Conservation (phyloP, 2,329 filamentous ascomycete genomes). For the Verticillium zaregamsianum region DNA sequence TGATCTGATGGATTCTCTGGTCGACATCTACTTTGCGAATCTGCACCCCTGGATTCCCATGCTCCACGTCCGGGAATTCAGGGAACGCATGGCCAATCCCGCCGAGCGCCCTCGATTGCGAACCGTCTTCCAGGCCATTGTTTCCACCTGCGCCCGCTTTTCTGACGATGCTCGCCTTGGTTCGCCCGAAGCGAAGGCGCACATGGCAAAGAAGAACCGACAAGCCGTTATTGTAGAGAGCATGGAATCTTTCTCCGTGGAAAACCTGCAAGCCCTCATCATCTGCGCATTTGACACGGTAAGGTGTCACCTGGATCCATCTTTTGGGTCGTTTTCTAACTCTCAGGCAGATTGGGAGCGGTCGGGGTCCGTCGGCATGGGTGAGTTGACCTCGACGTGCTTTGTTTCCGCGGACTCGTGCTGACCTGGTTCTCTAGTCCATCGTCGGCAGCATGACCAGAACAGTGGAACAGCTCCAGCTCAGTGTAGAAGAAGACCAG, state of each 20-base stretch:
- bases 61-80: conserved; percentile 24
- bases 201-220: conserved; percentile 2
- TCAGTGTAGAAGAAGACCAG: conserved; percentile 29
- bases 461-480: conserved; percentile 32
- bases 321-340: neutral
- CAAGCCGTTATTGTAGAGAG: conserved; percentile 25
- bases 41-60: conserved; percentile 37
- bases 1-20: conserved; percentile 26
- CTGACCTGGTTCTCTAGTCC: conserved; percentile 14
- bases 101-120: conserved; percentile 15
- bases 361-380: conserved; percentile 27
- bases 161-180: conserved; percentile 21
- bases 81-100: conserved; percentile 14
- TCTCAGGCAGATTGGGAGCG: conserved; percentile 24
- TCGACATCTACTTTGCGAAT: conserved; percentile 28
- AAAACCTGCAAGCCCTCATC: conserved; percentile 27
- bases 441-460: conserved; percentile 32
- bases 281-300: conserved; percentile 31
- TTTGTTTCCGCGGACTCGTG: neutral
- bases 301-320: neutral
- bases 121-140: conserved; percentile 32
- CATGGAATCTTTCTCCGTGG: conserved; percentile 29
- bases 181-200: conserved; percentile 9
- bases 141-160: conserved; percentile 20
- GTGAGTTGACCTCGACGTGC: neutral